These are phyloP conservation scores for Beauveria sp. DNA, from an alignment of 2,329 filamentous ascomycete species.

Conservation along the genomic window DNA sequence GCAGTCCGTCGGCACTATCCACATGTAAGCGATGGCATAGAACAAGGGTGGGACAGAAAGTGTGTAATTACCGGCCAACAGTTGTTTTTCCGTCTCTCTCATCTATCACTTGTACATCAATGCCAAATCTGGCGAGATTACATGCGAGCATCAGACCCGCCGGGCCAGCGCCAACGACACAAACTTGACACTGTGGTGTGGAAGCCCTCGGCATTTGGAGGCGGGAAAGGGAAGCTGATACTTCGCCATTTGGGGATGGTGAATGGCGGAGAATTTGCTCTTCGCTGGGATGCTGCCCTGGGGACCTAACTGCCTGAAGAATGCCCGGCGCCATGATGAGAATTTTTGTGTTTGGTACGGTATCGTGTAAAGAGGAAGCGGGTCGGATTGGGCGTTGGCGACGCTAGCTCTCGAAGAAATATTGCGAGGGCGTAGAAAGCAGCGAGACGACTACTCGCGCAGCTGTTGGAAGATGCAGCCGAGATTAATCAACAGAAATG, in stretches of 20 bases:
- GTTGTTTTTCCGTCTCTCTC: constrained; percentile 61
- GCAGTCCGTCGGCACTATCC: constrained; percentile 59
- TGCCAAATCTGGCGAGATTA: constrained; percentile 56
- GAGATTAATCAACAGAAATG: neutral
- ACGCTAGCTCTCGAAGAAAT: neutral
- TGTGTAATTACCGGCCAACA: constrained; percentile 44
- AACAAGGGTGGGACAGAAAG: neutral
- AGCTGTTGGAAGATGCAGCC: neutral
- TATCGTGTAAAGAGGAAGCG: neutral
- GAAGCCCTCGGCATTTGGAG: constrained; percentile 39
- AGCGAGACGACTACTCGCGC: neutral
- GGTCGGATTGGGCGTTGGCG: neutral
- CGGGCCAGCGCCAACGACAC: constrained; percentile 48
- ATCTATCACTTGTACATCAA: constrained; percentile 59
- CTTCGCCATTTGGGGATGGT: constrained; percentile 23
- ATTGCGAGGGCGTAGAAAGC: neutral
- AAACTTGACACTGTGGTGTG: constrained; percentile 39
- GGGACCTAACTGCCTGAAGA: neutral
- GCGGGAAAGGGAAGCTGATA: constrained; percentile 39
- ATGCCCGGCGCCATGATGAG: constrained; percentile 17
- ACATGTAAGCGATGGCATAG: neutral
- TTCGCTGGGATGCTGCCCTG: constrained; percentile 14
- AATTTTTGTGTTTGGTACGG: neutral
- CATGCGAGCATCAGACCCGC: constrained; percentile 49
- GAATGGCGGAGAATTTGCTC: constrained; percentile 9